Percentiles rank a stretch among this genome's conserved stretches.
phyloP scores from a whole-genome alignment of 192 early-diverging fungal genomes.

The Coemansia sp. region DNA sequence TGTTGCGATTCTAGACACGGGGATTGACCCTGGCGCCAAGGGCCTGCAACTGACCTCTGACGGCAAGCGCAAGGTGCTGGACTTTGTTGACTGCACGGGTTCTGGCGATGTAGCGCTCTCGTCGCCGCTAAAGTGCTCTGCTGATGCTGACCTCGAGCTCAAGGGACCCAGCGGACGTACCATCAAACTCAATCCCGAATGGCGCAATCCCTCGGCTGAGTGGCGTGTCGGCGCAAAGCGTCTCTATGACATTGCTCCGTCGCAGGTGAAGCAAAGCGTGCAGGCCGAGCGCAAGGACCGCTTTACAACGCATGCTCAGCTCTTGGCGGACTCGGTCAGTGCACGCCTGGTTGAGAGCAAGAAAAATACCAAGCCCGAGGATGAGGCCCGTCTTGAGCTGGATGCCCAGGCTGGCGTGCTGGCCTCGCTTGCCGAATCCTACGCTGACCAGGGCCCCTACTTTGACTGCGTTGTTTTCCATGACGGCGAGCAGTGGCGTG shows the following conservation, averaged over 20 bases:
- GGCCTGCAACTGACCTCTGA: slow-evolving; percentile 87
- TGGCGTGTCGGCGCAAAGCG: slow-evolving; percentile 85
- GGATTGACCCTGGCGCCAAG: slow-evolving; percentile 90
- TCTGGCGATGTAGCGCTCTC: slow-evolving; percentile 72
- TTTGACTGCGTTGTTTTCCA: slow-evolving; percentile 85
- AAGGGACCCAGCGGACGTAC: slow-evolving; percentile 75
- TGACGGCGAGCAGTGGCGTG: slow-evolving; percentile 89
- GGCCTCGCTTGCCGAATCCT: slow-evolving; percentile 61
- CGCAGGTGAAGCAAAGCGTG: slow-evolving; percentile 45
- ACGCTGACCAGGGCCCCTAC: slow-evolving; percentile 77
- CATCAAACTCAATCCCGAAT: slow-evolving; percentile 67
- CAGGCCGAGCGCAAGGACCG: slow-evolving; percentile 57
- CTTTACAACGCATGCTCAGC: slow-evolving; percentile 36
- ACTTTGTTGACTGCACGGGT: slow-evolving; percentile 95
- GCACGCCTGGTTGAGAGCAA: slow-evolving; percentile 40
- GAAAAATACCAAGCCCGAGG: slow-evolving; percentile 15
- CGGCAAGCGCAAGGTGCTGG: slow-evolving; percentile 88
- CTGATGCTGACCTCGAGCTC: slow-evolving; percentile 57
- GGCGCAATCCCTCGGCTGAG: slow-evolving; percentile 82
- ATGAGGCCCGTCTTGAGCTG: slow-evolving; percentile 50
- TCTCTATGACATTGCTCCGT: slow-evolving; percentile 76
- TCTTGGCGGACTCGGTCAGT: slow-evolving; percentile 26
- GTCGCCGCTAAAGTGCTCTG: slow-evolving; percentile 48
- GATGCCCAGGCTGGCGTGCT: slow-evolving; percentile 67
- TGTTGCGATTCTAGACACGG: slow-evolving; percentile 92